phyloP scores from a whole-genome alignment of 441 rosid species.

The Brassica balearica region DNA sequence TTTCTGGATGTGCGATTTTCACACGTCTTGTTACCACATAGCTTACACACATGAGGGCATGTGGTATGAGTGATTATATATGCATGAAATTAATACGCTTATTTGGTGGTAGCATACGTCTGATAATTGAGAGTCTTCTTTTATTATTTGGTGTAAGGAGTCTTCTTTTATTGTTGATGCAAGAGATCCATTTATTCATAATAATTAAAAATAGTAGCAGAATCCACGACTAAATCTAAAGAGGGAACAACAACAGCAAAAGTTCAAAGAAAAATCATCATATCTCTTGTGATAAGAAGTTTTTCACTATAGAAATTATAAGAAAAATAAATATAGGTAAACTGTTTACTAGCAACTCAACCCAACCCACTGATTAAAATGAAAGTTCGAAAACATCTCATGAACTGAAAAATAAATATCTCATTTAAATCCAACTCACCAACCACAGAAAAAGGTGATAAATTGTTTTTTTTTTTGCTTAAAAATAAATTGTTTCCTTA shows the following conservation, averaged over 20 bases:
- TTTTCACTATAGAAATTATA: background rate
- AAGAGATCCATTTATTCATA: background rate
- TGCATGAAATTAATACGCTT: too few species aligned
- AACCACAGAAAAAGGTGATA: background rate
- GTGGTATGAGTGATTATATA: too few species aligned
- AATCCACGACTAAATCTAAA: constrained; percentile 9
- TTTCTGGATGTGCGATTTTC: too few species aligned
- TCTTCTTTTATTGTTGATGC: background rate
- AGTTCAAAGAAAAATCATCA: constrained; percentile 2
- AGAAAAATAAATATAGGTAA: background rate
- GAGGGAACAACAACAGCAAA: background rate
- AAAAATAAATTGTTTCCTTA: background rate
- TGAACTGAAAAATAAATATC: too few species aligned
- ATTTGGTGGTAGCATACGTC: too few species aligned
- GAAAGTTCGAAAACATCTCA: too few species aligned
- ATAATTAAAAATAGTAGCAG: constrained; percentile 9
- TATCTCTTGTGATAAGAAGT: background rate
- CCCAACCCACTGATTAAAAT: background rate
- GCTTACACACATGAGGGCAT: too few species aligned
- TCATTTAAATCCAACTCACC: background rate
- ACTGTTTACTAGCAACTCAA: background rate
- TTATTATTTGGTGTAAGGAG: too few species aligned
- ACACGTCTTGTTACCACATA: too few species aligned
- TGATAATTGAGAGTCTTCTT: too few species aligned
- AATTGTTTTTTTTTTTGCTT: too few species aligned